Conservation (phyloP, 1,284 basidiomycete genomes). For the Cerrena zonata region DNA sequence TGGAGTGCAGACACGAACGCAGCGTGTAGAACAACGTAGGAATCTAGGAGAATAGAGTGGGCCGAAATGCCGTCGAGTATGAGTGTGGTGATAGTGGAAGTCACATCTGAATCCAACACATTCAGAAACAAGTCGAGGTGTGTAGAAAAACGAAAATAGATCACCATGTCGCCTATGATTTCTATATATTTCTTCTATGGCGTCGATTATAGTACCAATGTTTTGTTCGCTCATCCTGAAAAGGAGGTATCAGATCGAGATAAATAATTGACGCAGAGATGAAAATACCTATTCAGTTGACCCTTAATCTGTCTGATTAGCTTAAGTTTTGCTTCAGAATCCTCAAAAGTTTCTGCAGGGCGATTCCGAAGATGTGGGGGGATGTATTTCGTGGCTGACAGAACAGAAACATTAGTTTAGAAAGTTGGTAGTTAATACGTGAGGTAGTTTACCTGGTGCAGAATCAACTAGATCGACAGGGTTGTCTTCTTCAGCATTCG, state of each 20-base stretch:
- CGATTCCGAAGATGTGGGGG: constrained; percentile 59
- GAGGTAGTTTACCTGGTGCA: no score
- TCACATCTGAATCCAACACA: constrained; percentile 57
- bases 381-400: constrained; percentile 46
- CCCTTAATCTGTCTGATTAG: constrained; percentile 81
- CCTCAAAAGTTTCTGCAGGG: constrained; percentile 27
- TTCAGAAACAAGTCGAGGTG: constrained; percentile 2
- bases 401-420: background rate
- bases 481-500: background rate
- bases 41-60: constrained; percentile 81
- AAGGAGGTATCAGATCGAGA: constrained; percentile 1
- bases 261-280: background rate
- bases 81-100: constrained; percentile 71
- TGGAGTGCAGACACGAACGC: constrained; percentile 83
- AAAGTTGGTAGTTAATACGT: no score
- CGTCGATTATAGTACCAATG: constrained; percentile 72
- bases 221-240: constrained; percentile 86
- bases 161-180: constrained; percentile 76
- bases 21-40: constrained; percentile 87
- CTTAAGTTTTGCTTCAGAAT: constrained; percentile 54
- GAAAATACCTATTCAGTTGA: constrained; percentile 72
- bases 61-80: constrained; percentile 81
- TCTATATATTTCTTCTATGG: constrained; percentile 76
- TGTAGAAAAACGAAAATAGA: constrained; percentile 12
- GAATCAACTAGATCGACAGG: no score